Evolutionary conservation across 2,329 filamentous ascomycete species (phyloP).

Genomic region (Neoascochyta sp.): DNA sequence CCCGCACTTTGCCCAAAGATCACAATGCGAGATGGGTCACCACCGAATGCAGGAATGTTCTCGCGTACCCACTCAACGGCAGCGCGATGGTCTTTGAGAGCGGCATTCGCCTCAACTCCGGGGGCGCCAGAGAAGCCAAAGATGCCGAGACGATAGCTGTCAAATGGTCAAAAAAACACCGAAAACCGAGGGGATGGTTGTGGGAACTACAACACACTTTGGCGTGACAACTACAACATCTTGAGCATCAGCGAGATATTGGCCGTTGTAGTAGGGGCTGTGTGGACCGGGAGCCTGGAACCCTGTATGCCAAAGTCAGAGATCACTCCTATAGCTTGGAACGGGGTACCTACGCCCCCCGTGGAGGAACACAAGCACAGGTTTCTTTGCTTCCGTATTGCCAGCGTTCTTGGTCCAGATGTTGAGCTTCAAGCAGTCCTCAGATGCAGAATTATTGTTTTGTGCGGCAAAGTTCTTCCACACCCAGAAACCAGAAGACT

Average conservation of each 20-base stretch:
- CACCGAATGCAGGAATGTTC: conserved; percentile 42
- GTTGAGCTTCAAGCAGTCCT: conserved; percentile 32
- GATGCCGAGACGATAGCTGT: conserved; percentile 38
- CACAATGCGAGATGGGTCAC: conserved; percentile 38
- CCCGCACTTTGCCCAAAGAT: conserved; percentile 43
- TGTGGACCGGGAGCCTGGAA: conserved; percentile 24
- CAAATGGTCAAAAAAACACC: too few relatives aligned
- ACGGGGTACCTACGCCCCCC: conserved; percentile 21
- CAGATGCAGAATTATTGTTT: conserved; percentile 18
- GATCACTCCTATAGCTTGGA: not conserved
- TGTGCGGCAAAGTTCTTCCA: conserved; percentile 28
- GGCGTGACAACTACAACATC: conserved; percentile 31
- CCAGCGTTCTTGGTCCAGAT: conserved; percentile 23
- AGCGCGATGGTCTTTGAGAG: conserved; percentile 27
- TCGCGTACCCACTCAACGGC: conserved; percentile 40
- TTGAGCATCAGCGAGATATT: conserved; percentile 24
- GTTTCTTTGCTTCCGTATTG: conserved; percentile 17
- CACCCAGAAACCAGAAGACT: conserved; percentile 20
- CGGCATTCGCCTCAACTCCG: conserved; percentile 37
- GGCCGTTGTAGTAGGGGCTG: conserved; percentile 26
- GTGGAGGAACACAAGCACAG: conserved; percentile 29
- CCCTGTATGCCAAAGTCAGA: conserved; percentile 9
- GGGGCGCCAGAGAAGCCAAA: conserved; percentile 40
- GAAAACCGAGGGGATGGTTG: too few relatives aligned
- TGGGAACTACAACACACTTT: conserved; percentile 19